Percentiles rank a stretch among this genome's conserved stretches.
phyloP scores from a whole-genome alignment of 129 eudicot genomes.

The Sambucus nigra region DNA sequence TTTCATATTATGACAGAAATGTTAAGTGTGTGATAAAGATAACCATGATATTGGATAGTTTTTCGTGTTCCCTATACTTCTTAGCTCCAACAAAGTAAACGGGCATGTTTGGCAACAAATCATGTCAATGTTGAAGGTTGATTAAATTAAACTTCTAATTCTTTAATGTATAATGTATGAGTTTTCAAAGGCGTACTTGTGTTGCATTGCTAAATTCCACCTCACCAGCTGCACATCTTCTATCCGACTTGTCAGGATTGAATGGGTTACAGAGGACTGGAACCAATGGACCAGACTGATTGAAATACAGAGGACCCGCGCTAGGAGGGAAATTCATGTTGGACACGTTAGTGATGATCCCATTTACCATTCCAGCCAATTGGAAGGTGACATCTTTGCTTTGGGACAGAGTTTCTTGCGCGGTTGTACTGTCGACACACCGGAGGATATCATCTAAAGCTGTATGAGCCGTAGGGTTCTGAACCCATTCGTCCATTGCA shows the following conservation, averaged over 20 bases:
- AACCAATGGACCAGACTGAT: slow-evolving; percentile 77
- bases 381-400: slow-evolving; percentile 59
- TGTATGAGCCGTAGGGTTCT: slow-evolving; percentile 67
- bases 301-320: slow-evolving; percentile 36
- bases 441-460: slow-evolving; percentile 74
- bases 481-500: slow-evolving; percentile 80
- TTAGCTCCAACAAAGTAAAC: neutral
- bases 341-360: slow-evolving; percentile 47
- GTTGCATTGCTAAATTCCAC: slow-evolving; percentile 53
- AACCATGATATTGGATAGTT: no score
- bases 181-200: slow-evolving; percentile 29
- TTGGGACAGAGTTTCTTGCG: slow-evolving; percentile 48
- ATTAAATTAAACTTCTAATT: no score
- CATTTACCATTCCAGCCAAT: slow-evolving; percentile 43
- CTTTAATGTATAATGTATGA: no score
- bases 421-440: slow-evolving; percentile 65
- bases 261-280: slow-evolving; percentile 74
- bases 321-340: slow-evolving; percentile 36
- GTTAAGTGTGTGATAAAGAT: no score
- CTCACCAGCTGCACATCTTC: slow-evolving; percentile 53
- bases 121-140: no score
- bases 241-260: slow-evolving; percentile 41
- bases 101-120: neutral
- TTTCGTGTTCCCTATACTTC: neutral
- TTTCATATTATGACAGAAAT: no score